These are phyloP conservation scores for Penicillium antarcticum DNA, from an alignment of 495 filamentous ascomycete genomes.

Conservation along the genomic window DNA sequence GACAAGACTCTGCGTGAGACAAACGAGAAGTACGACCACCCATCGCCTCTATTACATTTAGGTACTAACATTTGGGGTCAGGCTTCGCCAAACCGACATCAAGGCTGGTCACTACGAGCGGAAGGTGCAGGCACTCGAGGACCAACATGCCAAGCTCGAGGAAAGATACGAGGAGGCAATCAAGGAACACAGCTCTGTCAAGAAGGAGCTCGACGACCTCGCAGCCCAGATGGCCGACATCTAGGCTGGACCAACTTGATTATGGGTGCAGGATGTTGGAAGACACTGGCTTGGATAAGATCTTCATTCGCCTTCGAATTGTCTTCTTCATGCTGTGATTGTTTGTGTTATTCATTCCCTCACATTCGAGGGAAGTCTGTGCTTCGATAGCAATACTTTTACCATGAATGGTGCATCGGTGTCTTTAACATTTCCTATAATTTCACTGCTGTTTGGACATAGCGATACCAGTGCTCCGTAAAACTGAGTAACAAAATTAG, in stretches of 20 bases:
- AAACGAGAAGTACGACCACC: conserved; percentile 84
- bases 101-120: conserved; percentile 99
- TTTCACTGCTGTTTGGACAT: background rate
- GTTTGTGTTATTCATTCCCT: conserved; percentile 22
- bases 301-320: conserved; percentile 26
- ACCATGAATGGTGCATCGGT: conserved; percentile 16
- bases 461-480: background rate
- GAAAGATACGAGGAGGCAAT: conserved; percentile 93
- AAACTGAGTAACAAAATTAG: background rate
- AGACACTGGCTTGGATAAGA: conserved; percentile 30
- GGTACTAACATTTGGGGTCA: conserved; percentile 36
- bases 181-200: conserved; percentile 76
- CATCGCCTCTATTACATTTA: background rate
- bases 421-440: conserved; percentile 5
- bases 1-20: conserved; percentile 93
- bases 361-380: conserved; percentile 21
- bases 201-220: conserved; percentile 91
- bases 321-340: conserved; percentile 22
- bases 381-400: conserved; percentile 17
- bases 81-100: conserved; percentile 97
- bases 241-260: conserved; percentile 42
- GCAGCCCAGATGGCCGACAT: conserved; percentile 86
- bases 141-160: conserved; percentile 87
- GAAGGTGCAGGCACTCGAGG: conserved; percentile 95
- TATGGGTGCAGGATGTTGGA: conserved; percentile 28